These are phyloP conservation scores for Tetrahymena thermophila DNA, from an alignment of 73 alveolate genomes.

Conservation along the genomic window DNA sequence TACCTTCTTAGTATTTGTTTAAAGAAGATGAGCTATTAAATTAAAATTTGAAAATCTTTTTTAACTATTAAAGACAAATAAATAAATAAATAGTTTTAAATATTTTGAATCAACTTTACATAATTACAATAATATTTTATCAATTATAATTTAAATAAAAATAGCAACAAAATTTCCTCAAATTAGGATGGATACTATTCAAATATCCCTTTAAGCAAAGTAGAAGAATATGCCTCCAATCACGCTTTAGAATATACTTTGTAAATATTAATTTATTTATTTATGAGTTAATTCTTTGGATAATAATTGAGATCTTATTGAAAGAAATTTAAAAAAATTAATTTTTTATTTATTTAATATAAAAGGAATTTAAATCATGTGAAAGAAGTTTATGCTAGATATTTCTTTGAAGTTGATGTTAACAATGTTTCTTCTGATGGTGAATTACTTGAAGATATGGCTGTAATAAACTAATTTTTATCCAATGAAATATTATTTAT, in stretches of 20 bases:
- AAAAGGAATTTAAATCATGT: constrained; percentile 63
- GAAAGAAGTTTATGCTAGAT: constrained; percentile 67
- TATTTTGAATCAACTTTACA: background rate
- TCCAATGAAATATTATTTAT: constrained; percentile 28
- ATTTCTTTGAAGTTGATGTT: constrained; percentile 64
- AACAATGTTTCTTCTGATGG: constrained; percentile 57
- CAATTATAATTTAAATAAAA: background rate
- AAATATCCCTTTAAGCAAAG: background rate
- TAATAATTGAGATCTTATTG: no score
- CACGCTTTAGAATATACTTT: constrained; percentile 52
- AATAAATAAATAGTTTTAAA: no score
- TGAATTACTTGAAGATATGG: constrained; percentile 40
- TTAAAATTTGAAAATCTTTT: no score
- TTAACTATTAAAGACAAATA: no score
- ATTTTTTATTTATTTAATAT: no score
- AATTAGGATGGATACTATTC: background rate
- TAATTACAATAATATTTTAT: no score
- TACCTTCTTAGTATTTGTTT: no score
- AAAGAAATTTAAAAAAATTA: no score
- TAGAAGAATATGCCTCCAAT: constrained; percentile 10
- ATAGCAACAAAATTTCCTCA: background rate
- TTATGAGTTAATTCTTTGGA: no score
- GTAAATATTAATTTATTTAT: background rate
- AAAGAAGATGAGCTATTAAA: no score
- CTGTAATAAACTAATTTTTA: background rate